Evolutionary conservation across 2,329 filamentous ascomycete genomes (phyloP), one percentile per base, ranked within the genome.

Genomic region (Exophiala sp.): DNA sequence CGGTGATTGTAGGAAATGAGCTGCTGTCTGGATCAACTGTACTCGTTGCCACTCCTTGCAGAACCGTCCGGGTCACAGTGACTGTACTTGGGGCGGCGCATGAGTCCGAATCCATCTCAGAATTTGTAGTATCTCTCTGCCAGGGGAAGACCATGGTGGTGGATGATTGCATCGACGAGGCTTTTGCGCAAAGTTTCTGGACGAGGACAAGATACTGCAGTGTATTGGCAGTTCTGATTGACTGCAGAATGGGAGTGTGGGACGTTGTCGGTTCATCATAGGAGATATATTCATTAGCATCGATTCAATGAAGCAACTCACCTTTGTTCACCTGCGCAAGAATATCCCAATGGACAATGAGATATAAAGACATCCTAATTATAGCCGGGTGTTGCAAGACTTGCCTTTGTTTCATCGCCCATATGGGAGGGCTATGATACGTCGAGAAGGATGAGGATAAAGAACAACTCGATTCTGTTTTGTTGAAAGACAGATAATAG

Each of bases 11-110:
- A 20, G 32, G 5, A 8, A 33, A 32, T 10, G 42, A 35, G 29
- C 43, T 35, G 16, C 16, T 35, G 14, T 33, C 40, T 5, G 50
- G 21, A 33, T 47, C 24, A 29, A 54, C 29, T 12, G 52, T 55
- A 29, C 52, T 59, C 21, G 52, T 55, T 11, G 56, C 52, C 20
- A 52, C 56, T 11, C 52, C 56, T 16, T 59, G 56, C 11, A 55
- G 18, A 5, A 59, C 34, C 32, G 56, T 59, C 20, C 55, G 45
- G 18, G 56, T 59, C 32, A 59, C 52, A 12, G 56, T 59, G 9
- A 59, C 52, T 20, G 56, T 59, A 16, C 40, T 8, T 29, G 38
- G 20, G 33, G 24, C 14, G 20, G 44, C 50, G 41, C 56, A 59
- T 11, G 52, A 48, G 16, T 40, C 47, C 35, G 21, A 47, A 20